phyloP scores from a whole-genome alignment of 257 asterid genomes.

The Dorcoceras hygrometricum region DNA sequence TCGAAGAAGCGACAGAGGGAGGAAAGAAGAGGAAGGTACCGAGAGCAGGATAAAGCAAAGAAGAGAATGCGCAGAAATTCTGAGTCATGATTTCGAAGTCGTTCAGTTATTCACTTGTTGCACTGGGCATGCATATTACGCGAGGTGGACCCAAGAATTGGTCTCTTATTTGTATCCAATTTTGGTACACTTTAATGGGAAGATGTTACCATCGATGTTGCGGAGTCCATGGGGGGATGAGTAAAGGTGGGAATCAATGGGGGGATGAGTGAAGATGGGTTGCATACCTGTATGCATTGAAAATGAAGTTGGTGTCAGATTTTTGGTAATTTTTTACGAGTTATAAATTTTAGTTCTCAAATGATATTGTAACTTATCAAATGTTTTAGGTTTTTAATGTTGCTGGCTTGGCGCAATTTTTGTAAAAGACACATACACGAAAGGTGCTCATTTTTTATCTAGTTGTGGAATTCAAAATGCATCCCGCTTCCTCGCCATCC shows the following conservation, averaged over 20 bases:
- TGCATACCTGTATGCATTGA: not conserved
- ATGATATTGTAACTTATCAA: too few species aligned
- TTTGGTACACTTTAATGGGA: not conserved
- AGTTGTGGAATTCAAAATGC: too few species aligned
- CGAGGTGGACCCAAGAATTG: not conserved
- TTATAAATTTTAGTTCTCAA: not conserved
- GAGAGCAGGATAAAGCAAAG: slow-evolving; percentile 62
- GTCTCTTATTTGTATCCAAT: not conserved
- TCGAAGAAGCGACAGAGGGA: slow-evolving; percentile 82
- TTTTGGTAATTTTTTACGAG: not conserved
- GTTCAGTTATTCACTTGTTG: not conserved
- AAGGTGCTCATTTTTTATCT: too few species aligned
- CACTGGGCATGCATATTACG: not conserved
- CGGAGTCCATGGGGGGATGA: not conserved
- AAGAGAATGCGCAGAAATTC: slow-evolving; percentile 62
- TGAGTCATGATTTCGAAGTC: slow-evolving; percentile 25
- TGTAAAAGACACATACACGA: too few species aligned
- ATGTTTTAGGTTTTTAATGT: too few species aligned
- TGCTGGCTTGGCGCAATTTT: too few species aligned
- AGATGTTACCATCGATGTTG: not conserved
- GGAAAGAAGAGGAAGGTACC: slow-evolving; percentile 75
- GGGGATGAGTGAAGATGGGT: too few species aligned
- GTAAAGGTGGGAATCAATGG: not conserved
- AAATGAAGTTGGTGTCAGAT: not conserved
- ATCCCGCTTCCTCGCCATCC: too few species aligned